These are phyloP conservation scores for Meira nashicola DNA, from an alignment of 1,284 basidiomycete species.

Conservation along the genomic window DNA sequence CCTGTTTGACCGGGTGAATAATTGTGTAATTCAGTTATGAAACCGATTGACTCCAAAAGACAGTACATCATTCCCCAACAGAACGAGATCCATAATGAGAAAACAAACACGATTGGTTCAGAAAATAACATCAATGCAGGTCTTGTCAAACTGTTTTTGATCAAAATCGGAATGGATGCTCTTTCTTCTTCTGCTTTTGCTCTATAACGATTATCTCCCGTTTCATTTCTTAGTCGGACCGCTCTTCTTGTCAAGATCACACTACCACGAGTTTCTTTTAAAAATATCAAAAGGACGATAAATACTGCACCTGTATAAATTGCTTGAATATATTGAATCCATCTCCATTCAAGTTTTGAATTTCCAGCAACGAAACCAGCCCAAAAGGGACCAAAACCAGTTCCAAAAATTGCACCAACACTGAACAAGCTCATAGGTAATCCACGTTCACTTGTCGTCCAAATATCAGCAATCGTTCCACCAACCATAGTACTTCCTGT, in stretches of 20 bases:
- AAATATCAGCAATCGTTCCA: slow-evolving; percentile 43
- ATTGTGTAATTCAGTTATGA: slow-evolving; percentile 57
- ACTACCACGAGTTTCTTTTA: slow-evolving; percentile 51
- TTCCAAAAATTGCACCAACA: slow-evolving; percentile 47
- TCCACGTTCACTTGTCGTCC: slow-evolving; percentile 42
- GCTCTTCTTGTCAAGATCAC: slow-evolving; percentile 57
- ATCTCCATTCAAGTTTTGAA: slow-evolving; percentile 49
- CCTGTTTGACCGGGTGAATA: slow-evolving; percentile 62
- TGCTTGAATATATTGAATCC: slow-evolving; percentile 60
- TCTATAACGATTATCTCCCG: slow-evolving; percentile 62
- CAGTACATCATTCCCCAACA: slow-evolving; percentile 63
- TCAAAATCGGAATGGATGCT: slow-evolving; percentile 59
- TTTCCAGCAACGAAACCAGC: slow-evolving; percentile 57
- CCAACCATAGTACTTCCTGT: slow-evolving; percentile 47
- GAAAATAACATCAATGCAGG: slow-evolving; percentile 59
- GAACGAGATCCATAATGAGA: slow-evolving; percentile 39
- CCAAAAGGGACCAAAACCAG: slow-evolving; percentile 42
- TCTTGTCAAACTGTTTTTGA: slow-evolving; percentile 66
- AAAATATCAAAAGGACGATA: slow-evolving; percentile 39
- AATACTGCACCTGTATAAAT: slow-evolving; percentile 32
- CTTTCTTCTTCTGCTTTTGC: slow-evolving; percentile 63
- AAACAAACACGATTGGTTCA: slow-evolving; percentile 68
- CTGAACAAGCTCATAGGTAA: slow-evolving; percentile 51
- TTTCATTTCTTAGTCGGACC: slow-evolving; percentile 51
- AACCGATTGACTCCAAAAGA: slow-evolving; percentile 55